phyloP scores from a whole-genome alignment of 768 basidiomycete genomes.

The Lentinula guzmanii region DNA sequence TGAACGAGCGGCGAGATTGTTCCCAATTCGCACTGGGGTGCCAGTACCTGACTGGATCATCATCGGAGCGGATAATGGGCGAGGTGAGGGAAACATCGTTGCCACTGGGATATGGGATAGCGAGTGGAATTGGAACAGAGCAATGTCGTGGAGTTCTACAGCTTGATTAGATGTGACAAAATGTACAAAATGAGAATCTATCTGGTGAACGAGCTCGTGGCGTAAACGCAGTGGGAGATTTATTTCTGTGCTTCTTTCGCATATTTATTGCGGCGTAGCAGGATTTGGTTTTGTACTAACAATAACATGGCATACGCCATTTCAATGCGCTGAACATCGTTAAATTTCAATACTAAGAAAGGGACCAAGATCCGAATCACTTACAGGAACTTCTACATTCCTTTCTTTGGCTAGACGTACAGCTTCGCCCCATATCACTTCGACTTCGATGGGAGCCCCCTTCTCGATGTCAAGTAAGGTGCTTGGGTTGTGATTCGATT shows the following conservation, averaged over 20 bases:
- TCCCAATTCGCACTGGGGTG: constrained; percentile 81
- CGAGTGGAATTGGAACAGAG: constrained; percentile 40
- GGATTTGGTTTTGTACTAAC: constrained; percentile 11
- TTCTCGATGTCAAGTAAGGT: constrained; percentile 58
- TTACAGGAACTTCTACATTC: constrained; percentile 28
- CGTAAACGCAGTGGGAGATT: neutral
- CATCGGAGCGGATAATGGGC: constrained; percentile 44
- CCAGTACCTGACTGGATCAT: constrained; percentile 76
- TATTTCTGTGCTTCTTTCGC: neutral
- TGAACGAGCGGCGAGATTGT: constrained; percentile 65
- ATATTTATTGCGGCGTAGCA: neutral
- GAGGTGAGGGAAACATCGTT: constrained; percentile 67
- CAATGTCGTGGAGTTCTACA: constrained; percentile 36
- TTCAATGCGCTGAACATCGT: constrained; percentile 1
- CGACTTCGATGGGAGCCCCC: constrained; percentile 58
- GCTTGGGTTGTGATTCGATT: constrained; percentile 45
- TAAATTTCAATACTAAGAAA: neutral
- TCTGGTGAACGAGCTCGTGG: no score
- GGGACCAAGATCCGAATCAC: neutral
- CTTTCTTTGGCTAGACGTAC: constrained; percentile 43
- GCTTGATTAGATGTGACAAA: neutral
- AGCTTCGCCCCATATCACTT: constrained; percentile 58
- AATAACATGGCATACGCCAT: constrained; percentile 8
- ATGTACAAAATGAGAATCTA: neutral
- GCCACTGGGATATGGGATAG: constrained; percentile 57